Conservation (phyloP, 331 rosid genomes). For the Telfairia occidentalis region DNA sequence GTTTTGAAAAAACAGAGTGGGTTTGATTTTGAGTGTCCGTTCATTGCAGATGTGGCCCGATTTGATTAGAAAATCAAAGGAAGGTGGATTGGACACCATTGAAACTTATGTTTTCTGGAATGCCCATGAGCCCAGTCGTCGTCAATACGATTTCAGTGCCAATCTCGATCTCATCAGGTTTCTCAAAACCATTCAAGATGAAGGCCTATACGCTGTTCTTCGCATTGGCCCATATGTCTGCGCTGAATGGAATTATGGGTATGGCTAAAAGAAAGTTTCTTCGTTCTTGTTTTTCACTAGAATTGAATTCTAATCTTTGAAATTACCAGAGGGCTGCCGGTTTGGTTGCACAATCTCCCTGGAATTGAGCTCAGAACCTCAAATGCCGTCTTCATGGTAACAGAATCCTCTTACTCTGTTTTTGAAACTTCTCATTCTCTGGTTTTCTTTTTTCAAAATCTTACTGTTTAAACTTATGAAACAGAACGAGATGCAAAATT, state of each 20-base stretch:
- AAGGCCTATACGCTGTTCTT: slow-evolving; percentile 41
- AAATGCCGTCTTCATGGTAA: slow-evolving; percentile 34
- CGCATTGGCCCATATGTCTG: slow-evolving; percentile 57
- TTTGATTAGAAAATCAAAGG: slow-evolving; percentile 34
- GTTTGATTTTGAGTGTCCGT: neutral
- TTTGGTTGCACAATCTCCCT: slow-evolving; percentile 45
- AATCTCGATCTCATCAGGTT: slow-evolving; percentile 30
- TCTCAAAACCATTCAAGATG: slow-evolving; percentile 32
- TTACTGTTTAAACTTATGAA: neutral
- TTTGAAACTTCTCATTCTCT: neutral
- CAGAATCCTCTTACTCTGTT: neutral
- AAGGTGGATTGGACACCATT: slow-evolving; percentile 47
- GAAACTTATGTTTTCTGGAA: slow-evolving; percentile 53
- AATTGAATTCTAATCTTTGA: neutral
- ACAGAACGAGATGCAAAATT: slow-evolving; percentile 49
- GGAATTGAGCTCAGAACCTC: slow-evolving; percentile 26
- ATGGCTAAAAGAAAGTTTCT: neutral
- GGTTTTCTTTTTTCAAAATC: too few relatives aligned
- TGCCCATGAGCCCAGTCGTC: slow-evolving; percentile 36
- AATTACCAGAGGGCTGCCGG: slow-evolving; percentile 29
- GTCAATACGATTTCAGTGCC: slow-evolving; percentile 33
- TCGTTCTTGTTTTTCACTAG: neutral
- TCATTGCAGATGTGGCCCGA: slow-evolving; percentile 46
- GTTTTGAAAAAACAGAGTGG: neutral
- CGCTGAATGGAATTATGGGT: slow-evolving; percentile 55